Conservation (phyloP, 2,329 filamentous ascomycete species). For the Cordyceps farinosa region DNA sequence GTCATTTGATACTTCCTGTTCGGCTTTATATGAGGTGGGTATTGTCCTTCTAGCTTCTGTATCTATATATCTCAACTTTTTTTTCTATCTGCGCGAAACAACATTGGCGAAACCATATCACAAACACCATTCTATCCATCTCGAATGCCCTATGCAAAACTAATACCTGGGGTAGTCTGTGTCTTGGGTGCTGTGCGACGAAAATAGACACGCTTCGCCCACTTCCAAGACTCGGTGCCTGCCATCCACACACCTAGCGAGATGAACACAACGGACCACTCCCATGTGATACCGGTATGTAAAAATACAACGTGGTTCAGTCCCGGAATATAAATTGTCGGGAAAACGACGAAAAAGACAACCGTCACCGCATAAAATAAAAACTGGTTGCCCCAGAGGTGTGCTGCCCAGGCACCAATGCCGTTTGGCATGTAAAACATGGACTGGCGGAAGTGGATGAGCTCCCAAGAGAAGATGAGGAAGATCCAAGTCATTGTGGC, state of each 20-base stretch:
- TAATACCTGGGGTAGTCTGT: not conserved
- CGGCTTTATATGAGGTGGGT: no score
- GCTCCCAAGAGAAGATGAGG: constrained; percentile 66
- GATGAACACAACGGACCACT: constrained; percentile 66
- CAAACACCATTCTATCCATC: not conserved
- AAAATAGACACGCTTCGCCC: constrained; percentile 56
- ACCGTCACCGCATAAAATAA: constrained; percentile 47
- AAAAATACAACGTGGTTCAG: constrained; percentile 64
- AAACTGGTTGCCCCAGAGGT: constrained; percentile 55
- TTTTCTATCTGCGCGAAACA: not conserved
- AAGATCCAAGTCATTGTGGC: constrained; percentile 66
- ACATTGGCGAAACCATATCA: no score
- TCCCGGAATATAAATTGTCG: constrained; percentile 64
- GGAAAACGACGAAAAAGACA: constrained; percentile 55
- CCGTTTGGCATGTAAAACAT: constrained; percentile 55
- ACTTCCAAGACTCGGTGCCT: constrained; percentile 66
- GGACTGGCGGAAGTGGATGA: constrained; percentile 60
- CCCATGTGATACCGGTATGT: constrained; percentile 63
- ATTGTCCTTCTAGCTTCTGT: not conserved
- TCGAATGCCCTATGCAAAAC: not conserved
- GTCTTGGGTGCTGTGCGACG: constrained; percentile 29
- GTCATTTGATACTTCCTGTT: no score
- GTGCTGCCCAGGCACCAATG: constrained; percentile 50
- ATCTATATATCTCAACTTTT: not conserved
- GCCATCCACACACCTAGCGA: constrained; percentile 58